Conservation (phyloP, 176 grass and related monocot species). For the Oryza meridionalis region DNA sequence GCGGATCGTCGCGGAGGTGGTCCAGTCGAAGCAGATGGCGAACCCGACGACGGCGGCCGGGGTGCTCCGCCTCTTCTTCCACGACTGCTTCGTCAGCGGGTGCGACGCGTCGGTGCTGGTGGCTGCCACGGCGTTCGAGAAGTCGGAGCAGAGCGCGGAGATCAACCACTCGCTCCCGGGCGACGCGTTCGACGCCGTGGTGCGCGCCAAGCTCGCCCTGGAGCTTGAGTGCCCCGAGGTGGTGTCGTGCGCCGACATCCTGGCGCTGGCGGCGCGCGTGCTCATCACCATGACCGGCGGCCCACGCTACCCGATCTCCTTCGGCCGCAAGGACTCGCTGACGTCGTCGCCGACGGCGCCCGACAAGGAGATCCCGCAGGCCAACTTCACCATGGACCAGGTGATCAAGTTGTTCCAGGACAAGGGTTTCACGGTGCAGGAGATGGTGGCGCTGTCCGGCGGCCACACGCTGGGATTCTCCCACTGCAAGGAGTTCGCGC, state of each 20-base stretch:
- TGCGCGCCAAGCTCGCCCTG: conserved; percentile 69
- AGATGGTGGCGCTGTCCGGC: conserved; percentile 79
- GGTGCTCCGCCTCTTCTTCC: conserved; percentile 84
- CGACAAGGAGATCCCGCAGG: conserved; percentile 50
- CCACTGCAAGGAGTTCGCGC: conserved; percentile 80
- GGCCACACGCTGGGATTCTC: conserved; percentile 73
- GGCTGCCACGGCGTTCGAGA: conserved; percentile 60
- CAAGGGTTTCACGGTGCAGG: conserved; percentile 58
- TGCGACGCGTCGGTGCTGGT: conserved; percentile 83
- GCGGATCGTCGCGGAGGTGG: conserved; percentile 68
- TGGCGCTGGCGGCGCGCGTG: conserved; percentile 63
- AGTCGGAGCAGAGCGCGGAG: conserved; percentile 70
- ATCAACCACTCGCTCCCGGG: conserved; percentile 83
- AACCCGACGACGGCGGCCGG: conserved; percentile 84
- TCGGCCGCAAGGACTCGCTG: conserved; percentile 78
- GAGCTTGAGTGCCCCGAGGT: conserved; percentile 89
- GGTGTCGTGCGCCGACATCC: conserved; percentile 91
- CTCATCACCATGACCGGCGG: conserved; percentile 80
- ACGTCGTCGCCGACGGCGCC: conserved; percentile 50
- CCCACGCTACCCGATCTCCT: conserved; percentile 58
- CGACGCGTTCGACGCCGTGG: conserved; percentile 78
- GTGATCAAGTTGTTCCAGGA: conserved; percentile 52
- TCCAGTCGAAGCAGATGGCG: conserved; percentile 66
- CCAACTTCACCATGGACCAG: conserved; percentile 49
- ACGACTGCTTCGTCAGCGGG: conserved; percentile 85